Percentiles rank a stretch among this genome's conserved stretches.
phyloP scores from a whole-genome alignment of 1,139 yeast species.

The Geotrichum restrictum region DNA sequence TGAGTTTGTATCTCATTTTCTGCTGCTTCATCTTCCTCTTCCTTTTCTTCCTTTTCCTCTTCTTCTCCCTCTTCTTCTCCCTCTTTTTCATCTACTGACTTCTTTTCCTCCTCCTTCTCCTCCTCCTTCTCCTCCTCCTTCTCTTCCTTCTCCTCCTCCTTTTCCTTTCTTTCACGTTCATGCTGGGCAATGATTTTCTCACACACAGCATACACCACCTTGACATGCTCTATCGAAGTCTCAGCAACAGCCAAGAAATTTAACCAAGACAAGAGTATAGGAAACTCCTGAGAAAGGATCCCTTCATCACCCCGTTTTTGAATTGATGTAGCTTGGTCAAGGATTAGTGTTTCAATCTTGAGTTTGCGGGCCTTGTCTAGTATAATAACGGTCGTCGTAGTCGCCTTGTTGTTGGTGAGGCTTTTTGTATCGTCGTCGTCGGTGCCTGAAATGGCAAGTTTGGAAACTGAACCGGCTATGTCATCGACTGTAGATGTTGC shows the following conservation, averaged over 20 bases:
- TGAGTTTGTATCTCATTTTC: not conserved
- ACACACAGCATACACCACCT: not conserved
- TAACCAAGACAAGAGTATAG: conserved; percentile 17
- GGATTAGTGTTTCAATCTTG: conserved; percentile 4
- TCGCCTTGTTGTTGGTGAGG: not conserved
- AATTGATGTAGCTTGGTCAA: not conserved
- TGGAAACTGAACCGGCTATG: not conserved
- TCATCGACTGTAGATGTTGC: not conserved
- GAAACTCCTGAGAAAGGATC: conserved; percentile 5
- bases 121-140: not conserved
- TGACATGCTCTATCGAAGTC: not conserved
- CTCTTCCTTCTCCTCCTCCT: not conserved
- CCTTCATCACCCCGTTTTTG: conserved; percentile 1
- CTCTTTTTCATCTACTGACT: not conserved
- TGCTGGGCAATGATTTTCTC: not conserved
- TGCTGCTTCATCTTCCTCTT: not conserved
- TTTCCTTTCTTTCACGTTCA: not conserved
- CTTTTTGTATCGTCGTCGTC: not conserved
- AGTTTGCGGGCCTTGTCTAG: not conserved
- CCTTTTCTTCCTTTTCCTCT: not conserved
- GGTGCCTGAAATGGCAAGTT: not conserved
- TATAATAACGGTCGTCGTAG: not conserved
- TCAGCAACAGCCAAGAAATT: conserved; percentile 16
- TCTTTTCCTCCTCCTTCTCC: too few species aligned
- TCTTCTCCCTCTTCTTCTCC: not conserved